Conservation (phyloP, 148 eudicot species). For the Hydrangea macrophylla region DNA sequence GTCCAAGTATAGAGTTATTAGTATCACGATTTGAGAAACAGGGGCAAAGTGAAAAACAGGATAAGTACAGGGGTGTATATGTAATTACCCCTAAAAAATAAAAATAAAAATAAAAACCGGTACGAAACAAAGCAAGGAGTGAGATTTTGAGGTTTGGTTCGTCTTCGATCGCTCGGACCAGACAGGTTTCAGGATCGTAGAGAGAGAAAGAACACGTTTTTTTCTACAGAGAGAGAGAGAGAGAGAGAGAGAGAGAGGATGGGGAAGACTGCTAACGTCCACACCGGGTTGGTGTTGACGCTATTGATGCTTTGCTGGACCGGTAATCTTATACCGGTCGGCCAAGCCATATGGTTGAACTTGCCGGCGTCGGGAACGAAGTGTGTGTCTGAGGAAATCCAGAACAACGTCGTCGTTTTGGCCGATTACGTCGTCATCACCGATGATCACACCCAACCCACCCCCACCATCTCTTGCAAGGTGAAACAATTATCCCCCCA, state of each 20-base stretch:
- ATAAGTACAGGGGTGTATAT: too few relatives aligned
- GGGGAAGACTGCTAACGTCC: conserved; percentile 19
- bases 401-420: conserved; percentile 65
- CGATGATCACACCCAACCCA: conserved; percentile 38
- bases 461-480: conserved; percentile 53
- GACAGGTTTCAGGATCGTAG: not conserved
- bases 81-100: too few relatives aligned
- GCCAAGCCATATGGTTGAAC: conserved; percentile 45
- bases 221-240: not conserved
- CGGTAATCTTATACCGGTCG: not conserved
- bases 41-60: too few relatives aligned
- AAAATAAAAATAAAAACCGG: too few relatives aligned
- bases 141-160: not conserved
- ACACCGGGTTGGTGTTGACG: not conserved
- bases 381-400: conserved; percentile 72
- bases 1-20: too few relatives aligned
- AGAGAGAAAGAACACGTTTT: not conserved
- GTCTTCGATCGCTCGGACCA: not conserved
- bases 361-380: conserved; percentile 49
- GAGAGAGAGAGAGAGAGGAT: not conserved
- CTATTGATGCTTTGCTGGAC: conserved; percentile 6
- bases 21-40: too few relatives aligned
- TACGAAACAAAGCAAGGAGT: too few relatives aligned
- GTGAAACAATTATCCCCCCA: conserved; percentile 20
- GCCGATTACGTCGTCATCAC: conserved; percentile 60